phyloP scores from a whole-genome alignment of 2,329 filamentous ascomycete species.

The Fusarium praegraminearum region DNA sequence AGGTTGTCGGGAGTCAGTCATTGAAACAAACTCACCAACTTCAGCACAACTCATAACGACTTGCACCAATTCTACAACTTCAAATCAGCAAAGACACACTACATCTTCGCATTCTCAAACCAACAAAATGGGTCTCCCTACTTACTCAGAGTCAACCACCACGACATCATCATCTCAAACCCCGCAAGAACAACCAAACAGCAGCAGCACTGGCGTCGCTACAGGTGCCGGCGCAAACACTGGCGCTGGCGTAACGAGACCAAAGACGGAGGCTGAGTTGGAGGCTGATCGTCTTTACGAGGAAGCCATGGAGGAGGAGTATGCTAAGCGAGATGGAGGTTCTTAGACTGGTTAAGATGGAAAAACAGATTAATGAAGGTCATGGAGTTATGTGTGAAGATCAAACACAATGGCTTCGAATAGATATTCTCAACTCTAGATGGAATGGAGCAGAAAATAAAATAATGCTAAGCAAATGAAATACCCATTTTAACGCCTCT shows the following conservation, averaged over 20 bases:
- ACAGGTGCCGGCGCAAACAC: constrained; percentile 63
- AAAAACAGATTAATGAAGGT: neutral
- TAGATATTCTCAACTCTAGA: constrained; percentile 2
- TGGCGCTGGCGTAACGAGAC: constrained; percentile 60
- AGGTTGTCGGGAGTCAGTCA: constrained; percentile 11
- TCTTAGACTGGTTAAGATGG: constrained; percentile 47
- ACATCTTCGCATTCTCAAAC: neutral
- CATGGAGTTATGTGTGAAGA: neutral
- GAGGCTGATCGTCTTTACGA: constrained; percentile 64
- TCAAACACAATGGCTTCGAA: neutral
- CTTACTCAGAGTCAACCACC: constrained; percentile 32
- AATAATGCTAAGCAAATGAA: neutral
- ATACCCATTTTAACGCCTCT: neutral
- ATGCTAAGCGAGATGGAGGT: constrained; percentile 66
- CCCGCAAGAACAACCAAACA: constrained; percentile 30
- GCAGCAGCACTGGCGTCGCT: constrained; percentile 30
- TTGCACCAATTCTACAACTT: neutral
- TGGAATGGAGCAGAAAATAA: neutral
- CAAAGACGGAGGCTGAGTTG: constrained; percentile 63
- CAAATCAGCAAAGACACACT: neutral
- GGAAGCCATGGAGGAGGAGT: constrained; percentile 67
- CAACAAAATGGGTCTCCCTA: constrained; percentile 49
- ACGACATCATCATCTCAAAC: constrained; percentile 13
- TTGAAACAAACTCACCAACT: constrained; percentile 1
- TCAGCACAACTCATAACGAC: neutral